Evolutionary conservation across 2,329 filamentous ascomycete genomes (phyloP).

Genomic region (Nigrospora oryzae): DNA sequence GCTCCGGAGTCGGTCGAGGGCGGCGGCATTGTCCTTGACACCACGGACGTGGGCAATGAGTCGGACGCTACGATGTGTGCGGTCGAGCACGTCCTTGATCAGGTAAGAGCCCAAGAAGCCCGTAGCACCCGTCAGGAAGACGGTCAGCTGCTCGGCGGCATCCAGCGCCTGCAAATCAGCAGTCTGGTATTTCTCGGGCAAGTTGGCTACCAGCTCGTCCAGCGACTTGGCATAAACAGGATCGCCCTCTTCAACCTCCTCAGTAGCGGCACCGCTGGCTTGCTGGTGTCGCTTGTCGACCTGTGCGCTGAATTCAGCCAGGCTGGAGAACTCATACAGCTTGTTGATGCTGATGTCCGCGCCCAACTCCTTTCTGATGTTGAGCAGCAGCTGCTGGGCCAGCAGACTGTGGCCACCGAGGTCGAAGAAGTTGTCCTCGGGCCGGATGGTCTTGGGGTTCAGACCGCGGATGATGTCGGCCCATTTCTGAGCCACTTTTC

Average conservation of each 20-base stretch:
- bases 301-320: conserved; percentile 38
- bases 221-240: conserved; percentile 41
- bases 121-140: conserved; percentile 83
- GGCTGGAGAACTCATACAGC: conserved; percentile 57
- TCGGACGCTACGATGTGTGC: conserved; percentile 43
- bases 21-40: conserved; percentile 51
- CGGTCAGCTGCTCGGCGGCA: conserved; percentile 31
- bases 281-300: conserved; percentile 32
- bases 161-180: conserved; percentile 10
- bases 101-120: conserved; percentile 84
- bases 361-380: conserved; percentile 37
- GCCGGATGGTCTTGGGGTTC: conserved; percentile 58
- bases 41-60: conserved; percentile 69
- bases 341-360: conserved; percentile 57
- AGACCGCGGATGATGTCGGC: conserved; percentile 58
- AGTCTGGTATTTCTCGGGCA: conserved; percentile 27
- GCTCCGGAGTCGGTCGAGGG: conserved; percentile 54
- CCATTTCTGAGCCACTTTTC: conserved; percentile 64
- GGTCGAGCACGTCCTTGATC: conserved; percentile 63
- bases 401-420: conserved; percentile 74
- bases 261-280: conserved; percentile 13
- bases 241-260: conserved; percentile 23
- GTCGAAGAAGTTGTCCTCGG: conserved; percentile 64
- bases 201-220: conserved; percentile 31
- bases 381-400: conserved; percentile 72